Evolutionary conservation across 257 asterid species (phyloP).

Genomic region (Petrea volubilis): DNA sequence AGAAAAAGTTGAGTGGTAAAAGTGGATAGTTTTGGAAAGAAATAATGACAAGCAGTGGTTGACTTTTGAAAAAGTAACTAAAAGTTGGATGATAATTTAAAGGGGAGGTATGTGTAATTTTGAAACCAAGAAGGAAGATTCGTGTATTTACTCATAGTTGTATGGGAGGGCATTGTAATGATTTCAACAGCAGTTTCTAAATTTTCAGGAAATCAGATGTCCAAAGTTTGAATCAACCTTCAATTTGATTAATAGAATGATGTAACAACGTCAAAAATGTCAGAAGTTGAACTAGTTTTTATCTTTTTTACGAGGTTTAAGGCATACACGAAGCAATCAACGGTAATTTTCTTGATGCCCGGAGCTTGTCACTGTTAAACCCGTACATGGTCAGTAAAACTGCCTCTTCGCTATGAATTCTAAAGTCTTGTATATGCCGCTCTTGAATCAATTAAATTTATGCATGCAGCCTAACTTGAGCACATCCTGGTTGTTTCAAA

Average conservation of each 20-base stretch:
- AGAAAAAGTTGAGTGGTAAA: too few species aligned
- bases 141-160: too few species aligned
- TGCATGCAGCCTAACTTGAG: slow-evolving; percentile 83
- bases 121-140: too few species aligned
- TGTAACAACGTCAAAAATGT: not conserved
- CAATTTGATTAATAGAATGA: not conserved
- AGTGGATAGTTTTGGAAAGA: too few species aligned
- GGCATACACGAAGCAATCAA: slow-evolving; percentile 82
- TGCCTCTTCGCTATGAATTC: not conserved
- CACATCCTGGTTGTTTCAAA: slow-evolving; percentile 93
- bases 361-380: slow-evolving; percentile 77
- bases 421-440: not conserved
- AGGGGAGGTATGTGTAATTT: too few species aligned
- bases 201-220: not conserved
- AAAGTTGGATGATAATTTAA: too few species aligned
- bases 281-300: slow-evolving; percentile 15
- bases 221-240: not conserved
- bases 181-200: not conserved
- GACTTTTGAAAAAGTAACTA: too few species aligned
- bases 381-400: slow-evolving; percentile 74
- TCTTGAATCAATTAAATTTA: slow-evolving; percentile 15
- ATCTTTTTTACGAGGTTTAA: slow-evolving; percentile 33
- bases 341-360: slow-evolving; percentile 62
- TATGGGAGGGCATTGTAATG: too few species aligned
- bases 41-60: too few species aligned